These are phyloP conservation scores for Solanum hybrid DNA, from an alignment of 305 asterid species.

Conservation along the genomic window DNA sequence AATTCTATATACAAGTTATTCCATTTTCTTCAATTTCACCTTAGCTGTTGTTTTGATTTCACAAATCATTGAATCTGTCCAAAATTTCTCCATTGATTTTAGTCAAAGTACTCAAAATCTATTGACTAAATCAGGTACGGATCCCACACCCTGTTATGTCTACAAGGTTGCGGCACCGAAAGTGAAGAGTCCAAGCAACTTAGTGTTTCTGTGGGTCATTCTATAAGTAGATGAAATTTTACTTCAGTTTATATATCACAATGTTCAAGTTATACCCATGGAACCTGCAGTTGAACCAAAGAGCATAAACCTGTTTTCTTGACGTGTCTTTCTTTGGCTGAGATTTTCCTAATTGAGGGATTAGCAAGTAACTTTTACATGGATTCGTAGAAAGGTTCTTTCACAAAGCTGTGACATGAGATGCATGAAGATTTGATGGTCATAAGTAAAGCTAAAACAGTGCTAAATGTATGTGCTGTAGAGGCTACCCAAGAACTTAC, in stretches of 20 bases:
- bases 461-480: conserved; percentile 1
- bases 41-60: background rate
- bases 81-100: background rate
- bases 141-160: background rate
- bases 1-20: background rate
- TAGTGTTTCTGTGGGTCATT: background rate
- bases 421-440: background rate
- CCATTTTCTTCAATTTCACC: background rate
- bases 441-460: background rate
- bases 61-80: background rate
- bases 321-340: background rate
- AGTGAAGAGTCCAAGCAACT: background rate
- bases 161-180: background rate
- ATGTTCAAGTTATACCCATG: background rate
- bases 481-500: conserved; percentile 37
- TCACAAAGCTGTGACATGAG: conserved; percentile 4
- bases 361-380: background rate
- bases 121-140: background rate
- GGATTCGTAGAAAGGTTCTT: background rate
- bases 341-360: background rate
- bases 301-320: background rate
- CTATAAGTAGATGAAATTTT: background rate
- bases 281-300: background rate
- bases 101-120: background rate
- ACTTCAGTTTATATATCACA: background rate